phyloP scores from a whole-genome alignment of 768 basidiomycete species.

The Pisolithus tinctorius region DNA sequence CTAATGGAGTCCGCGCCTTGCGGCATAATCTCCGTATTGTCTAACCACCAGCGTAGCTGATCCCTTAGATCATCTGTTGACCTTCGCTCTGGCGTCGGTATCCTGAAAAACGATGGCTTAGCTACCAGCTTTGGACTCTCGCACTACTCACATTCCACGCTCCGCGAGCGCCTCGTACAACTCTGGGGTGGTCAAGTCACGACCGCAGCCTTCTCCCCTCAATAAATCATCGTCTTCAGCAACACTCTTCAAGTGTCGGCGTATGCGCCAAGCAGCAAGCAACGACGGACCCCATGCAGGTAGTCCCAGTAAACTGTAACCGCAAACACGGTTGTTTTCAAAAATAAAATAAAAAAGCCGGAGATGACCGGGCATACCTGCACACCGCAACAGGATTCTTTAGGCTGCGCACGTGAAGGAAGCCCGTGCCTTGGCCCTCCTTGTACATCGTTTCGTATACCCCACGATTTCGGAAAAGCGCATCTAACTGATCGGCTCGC shows the following conservation, averaged over 20 bases:
- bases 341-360: neutral
- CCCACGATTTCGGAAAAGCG: slow-evolving; percentile 30
- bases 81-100: slow-evolving; percentile 26
- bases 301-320: slow-evolving; percentile 35
- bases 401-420: slow-evolving; percentile 9
- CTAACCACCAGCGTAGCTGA: slow-evolving; percentile 61
- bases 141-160: slow-evolving; percentile 62
- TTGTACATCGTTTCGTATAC: slow-evolving; percentile 29
- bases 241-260: slow-evolving; percentile 34
- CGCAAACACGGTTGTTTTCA: slow-evolving; percentile 16
- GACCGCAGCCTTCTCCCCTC: slow-evolving; percentile 38
- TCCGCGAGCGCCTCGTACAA: slow-evolving; percentile 64
- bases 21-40: slow-evolving; percentile 33
- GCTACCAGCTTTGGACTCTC: neutral
- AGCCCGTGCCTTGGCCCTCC: slow-evolving; percentile 29
- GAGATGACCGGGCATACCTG: slow-evolving; percentile 40
- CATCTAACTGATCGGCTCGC: slow-evolving; percentile 38
- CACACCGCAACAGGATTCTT: slow-evolving; percentile 39
- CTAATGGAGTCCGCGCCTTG: slow-evolving; percentile 33
- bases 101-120: slow-evolving; percentile 27
- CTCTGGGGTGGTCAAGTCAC: slow-evolving; percentile 44
- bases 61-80: slow-evolving; percentile 39
- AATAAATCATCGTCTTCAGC: slow-evolving; percentile 61
- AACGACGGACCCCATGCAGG: slow-evolving; percentile 32
- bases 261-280: slow-evolving; percentile 29